Evolutionary conservation across 805 yeast genomes (phyloP).

Genomic region (Lachancea thermotolerans): DNA sequence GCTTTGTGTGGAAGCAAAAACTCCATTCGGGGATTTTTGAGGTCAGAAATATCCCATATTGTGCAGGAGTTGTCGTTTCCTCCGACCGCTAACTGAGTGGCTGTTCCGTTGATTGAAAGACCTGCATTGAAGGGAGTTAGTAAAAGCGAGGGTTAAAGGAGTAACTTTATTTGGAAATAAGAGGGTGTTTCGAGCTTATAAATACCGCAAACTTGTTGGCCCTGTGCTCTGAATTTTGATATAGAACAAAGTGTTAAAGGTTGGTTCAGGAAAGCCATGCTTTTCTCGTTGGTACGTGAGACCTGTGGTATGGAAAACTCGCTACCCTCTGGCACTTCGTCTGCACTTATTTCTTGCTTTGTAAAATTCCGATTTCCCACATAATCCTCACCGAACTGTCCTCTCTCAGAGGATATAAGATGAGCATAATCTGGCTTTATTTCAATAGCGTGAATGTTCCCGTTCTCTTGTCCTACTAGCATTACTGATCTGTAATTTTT

Average conservation of each 20-base stretch:
- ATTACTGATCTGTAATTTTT: slow-evolving; percentile 27
- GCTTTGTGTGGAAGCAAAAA: slow-evolving; percentile 62
- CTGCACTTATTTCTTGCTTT: too few relatives aligned
- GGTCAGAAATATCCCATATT: slow-evolving; percentile 58
- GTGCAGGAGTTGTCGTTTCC: slow-evolving; percentile 78
- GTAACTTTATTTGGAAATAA: too few relatives aligned
- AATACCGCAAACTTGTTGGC: slow-evolving; percentile 56
- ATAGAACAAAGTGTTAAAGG: slow-evolving; percentile 3
- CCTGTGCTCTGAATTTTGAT: slow-evolving; percentile 39
- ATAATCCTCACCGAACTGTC: background rate
- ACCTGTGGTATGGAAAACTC: background rate
- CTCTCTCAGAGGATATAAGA: background rate
- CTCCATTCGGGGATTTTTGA: slow-evolving; percentile 36
- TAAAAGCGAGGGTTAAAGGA: background rate
- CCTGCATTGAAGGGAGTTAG: slow-evolving; percentile 29
- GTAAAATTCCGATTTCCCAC: background rate
- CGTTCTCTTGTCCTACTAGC: slow-evolving; percentile 60
- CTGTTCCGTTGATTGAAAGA: slow-evolving; percentile 50
- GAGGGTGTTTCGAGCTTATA: background rate
- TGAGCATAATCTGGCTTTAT: slow-evolving; percentile 11
- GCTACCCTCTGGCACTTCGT: background rate
- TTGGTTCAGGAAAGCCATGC: background rate
- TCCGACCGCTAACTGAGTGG: slow-evolving; percentile 64
- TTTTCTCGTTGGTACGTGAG: background rate
- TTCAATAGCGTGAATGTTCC: slow-evolving; percentile 40